Conservation (phyloP, 2,329 filamentous ascomycete species). For the Venturiaceae sp. region DNA sequence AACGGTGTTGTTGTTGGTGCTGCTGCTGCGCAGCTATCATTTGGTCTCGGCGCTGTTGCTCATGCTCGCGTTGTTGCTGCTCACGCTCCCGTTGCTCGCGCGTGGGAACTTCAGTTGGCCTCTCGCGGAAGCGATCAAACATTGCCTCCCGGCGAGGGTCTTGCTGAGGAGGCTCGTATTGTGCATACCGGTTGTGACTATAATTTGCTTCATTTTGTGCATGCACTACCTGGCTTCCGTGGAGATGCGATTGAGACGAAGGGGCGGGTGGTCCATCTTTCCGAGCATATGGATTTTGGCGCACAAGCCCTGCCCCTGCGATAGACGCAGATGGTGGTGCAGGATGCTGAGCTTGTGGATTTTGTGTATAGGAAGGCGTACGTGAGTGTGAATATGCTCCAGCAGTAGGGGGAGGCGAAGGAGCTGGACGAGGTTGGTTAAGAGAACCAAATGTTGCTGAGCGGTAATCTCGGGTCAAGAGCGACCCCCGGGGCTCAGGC, state of each 20-base stretch:
- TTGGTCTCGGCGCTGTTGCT: neutral
- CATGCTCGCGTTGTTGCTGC: neutral
- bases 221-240: neutral
- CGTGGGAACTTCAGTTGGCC: neutral
- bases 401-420: conserved; percentile 1
- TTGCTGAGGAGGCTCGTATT: neutral
- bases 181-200: neutral
- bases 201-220: neutral
- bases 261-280: neutral
- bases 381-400: neutral
- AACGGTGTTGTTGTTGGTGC: neutral
- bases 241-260: neutral
- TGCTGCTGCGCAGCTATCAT: neutral
- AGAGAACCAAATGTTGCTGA: neutral
- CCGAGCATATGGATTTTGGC: neutral
- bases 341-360: neutral
- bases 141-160: neutral
- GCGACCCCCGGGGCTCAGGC: neutral
- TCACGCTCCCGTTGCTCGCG: neutral
- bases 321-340: neutral
- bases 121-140: neutral
- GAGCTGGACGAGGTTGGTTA: neutral
- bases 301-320: neutral
- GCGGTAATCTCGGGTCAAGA: neutral
- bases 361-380: conserved; percentile 4